Evolutionary conservation across 768 basidiomycete species (phyloP).

Genomic region (Auriscalpium vulgare): DNA sequence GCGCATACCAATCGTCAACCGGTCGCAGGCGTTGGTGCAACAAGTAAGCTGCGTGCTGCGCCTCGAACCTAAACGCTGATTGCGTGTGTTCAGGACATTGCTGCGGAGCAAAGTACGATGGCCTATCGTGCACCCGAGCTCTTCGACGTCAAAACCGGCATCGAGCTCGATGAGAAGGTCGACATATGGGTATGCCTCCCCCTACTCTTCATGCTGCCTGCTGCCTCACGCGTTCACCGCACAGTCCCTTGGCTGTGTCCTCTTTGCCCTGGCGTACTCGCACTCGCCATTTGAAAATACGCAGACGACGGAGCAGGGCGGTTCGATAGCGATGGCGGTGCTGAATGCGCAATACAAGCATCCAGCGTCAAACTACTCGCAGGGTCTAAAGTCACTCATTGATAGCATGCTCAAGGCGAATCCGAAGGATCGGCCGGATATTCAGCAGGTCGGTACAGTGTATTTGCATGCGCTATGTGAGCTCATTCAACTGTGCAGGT

Average conservation of each 20-base stretch:
- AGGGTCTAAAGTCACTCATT: constrained; percentile 75
- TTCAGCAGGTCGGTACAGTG: constrained; percentile 57
- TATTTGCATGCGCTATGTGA: background rate
- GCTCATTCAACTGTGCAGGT: background rate
- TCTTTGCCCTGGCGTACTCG: constrained; percentile 90
- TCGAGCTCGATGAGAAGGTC: constrained; percentile 84
- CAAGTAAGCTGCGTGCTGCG: constrained; percentile 43
- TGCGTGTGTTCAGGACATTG: constrained; percentile 57
- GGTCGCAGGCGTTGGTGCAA: constrained; percentile 82
- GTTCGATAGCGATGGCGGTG: constrained; percentile 97
- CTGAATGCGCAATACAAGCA: constrained; percentile 90
- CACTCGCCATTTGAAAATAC: constrained; percentile 95
- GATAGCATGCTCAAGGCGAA: constrained; percentile 80
- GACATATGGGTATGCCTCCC: constrained; percentile 79
- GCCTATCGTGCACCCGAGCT: constrained; percentile 96
- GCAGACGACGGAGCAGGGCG: constrained; percentile 89
- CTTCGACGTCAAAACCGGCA: constrained; percentile 93
- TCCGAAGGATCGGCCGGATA: constrained; percentile 76
- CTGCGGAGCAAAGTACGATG: constrained; percentile 98
- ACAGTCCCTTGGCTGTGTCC: constrained; percentile 91
- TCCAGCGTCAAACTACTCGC: constrained; percentile 78
- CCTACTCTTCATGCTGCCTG: background rate
- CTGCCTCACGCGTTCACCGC: background rate
- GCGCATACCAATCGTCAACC: constrained; percentile 69
- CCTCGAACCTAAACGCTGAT: too few species aligned